Percentiles rank a stretch among this genome's conserved stretches.
These are phyloP conservation scores for Aspergillus felis DNA, from an alignment of 2,329 filamentous ascomycete species.

Conservation along the genomic window DNA sequence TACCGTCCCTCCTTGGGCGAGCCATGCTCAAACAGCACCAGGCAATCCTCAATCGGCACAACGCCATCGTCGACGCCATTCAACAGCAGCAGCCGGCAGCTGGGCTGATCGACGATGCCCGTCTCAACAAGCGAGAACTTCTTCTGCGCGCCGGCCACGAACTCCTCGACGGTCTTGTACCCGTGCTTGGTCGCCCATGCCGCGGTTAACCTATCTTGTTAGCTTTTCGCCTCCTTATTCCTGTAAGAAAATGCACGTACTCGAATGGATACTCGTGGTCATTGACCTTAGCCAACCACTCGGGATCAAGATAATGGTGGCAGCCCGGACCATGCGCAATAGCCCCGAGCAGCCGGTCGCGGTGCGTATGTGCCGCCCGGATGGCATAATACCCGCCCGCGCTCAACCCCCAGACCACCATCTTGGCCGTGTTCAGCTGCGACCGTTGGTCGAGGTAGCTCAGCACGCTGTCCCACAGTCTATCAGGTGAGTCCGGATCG, in stretches of 20 bases:
- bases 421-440: conserved; percentile 53
- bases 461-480: conserved; percentile 60
- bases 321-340: conserved; percentile 62
- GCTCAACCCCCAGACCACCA: conserved; percentile 63
- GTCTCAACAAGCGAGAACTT: conserved; percentile 61
- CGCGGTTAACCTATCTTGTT: conserved; percentile 44
- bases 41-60: conserved; percentile 65
- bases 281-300: conserved; percentile 60
- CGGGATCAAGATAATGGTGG: conserved; percentile 58
- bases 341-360: conserved; percentile 48
- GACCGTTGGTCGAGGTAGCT: conserved; percentile 54
- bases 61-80: conserved; percentile 62
- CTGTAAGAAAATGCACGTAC: conserved; percentile 26
- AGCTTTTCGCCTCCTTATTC: too few relatives aligned
- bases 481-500: conserved; percentile 58
- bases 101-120: conserved; percentile 54
- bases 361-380: conserved; percentile 65
- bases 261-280: conserved; percentile 64
- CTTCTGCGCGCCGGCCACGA: conserved; percentile 52
- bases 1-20: conserved; percentile 61
- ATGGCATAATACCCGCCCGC: conserved; percentile 66
- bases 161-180: conserved; percentile 54
- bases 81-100: conserved; percentile 56
- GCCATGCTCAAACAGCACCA: conserved; percentile 62
- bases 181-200: conserved; percentile 62